Evolutionary conservation across 495 filamentous ascomycete genomes (phyloP).

Genomic region (Cryomyces minteri): DNA sequence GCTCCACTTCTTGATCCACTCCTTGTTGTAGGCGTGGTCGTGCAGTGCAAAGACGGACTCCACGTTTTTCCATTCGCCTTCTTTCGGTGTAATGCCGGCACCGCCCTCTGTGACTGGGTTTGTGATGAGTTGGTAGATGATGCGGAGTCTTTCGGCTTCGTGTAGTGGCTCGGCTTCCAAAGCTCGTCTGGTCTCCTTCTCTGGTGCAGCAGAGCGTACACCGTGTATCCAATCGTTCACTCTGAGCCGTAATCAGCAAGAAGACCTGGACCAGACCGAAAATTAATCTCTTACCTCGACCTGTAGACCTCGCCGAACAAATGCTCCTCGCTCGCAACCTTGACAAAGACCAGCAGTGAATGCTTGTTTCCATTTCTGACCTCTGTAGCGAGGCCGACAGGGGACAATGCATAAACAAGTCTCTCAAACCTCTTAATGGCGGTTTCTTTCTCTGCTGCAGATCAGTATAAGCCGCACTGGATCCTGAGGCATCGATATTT

Average conservation of each 20-base stretch:
- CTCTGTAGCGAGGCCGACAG: slow-evolving; percentile 65
- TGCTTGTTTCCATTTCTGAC: slow-evolving; percentile 62
- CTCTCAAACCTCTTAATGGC: slow-evolving; percentile 56
- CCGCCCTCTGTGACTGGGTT: slow-evolving; percentile 65
- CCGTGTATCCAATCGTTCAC: slow-evolving; percentile 95
- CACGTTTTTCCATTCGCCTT: slow-evolving; percentile 74
- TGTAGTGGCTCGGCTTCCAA: slow-evolving; percentile 51
- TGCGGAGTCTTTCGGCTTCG: slow-evolving; percentile 73
- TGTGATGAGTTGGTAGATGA: slow-evolving; percentile 76
- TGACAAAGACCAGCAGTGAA: slow-evolving; percentile 69
- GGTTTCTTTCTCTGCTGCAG: slow-evolving; percentile 46
- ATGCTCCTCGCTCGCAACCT: slow-evolving; percentile 47
- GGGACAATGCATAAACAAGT: slow-evolving; percentile 50
- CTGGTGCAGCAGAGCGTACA: slow-evolving; percentile 60
- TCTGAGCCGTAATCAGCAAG: slow-evolving; percentile 24
- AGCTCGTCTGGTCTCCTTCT: slow-evolving; percentile 45
- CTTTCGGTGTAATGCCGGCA: slow-evolving; percentile 68
- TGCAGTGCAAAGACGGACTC: slow-evolving; percentile 77
- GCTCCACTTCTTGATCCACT: slow-evolving; percentile 82
- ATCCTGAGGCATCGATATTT: too few species aligned
- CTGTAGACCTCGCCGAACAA: slow-evolving; percentile 32
- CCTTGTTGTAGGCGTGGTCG: slow-evolving; percentile 69
- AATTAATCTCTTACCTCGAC: slow-evolving; percentile 29
- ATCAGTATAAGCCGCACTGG: slow-evolving; percentile 30
- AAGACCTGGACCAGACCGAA: neutral